A percentile compares a stretch with the other conserved stretches of the same genome.
phyloP scores from a whole-genome alignment of 1,139 yeast genomes.

The Suhomyces taliae region DNA sequence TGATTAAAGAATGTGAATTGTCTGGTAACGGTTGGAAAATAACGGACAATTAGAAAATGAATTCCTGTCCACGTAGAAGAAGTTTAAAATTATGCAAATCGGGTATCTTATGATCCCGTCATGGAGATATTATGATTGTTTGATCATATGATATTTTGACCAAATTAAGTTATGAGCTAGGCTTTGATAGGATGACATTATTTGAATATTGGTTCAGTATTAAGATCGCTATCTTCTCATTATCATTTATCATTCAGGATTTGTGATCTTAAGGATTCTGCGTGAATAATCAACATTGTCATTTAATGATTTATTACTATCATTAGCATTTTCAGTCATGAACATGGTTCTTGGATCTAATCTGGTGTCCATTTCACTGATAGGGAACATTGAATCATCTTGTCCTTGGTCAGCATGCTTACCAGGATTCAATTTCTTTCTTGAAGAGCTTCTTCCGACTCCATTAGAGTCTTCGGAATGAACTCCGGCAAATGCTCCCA shows the following conservation, averaged over 20 bases:
- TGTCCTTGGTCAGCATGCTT: conserved; percentile 12
- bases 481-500: conserved; percentile 19
- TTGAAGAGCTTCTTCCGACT: conserved; percentile 33
- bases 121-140: background rate
- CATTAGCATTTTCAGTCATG: conserved; percentile 45
- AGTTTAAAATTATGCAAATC: background rate
- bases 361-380: conserved; percentile 64
- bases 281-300: conserved; percentile 77
- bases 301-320: conserved; percentile 62
- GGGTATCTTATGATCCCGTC: background rate
- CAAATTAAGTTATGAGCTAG: too few relatives aligned
- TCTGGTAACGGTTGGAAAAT: background rate
- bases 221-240: too few relatives aligned
- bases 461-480: conserved; percentile 9
- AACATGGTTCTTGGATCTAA: conserved; percentile 68
- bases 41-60: background rate
- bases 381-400: conserved; percentile 31
- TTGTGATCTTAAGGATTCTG: conserved; percentile 66
- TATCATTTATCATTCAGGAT: conserved; percentile 39
- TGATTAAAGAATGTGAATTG: background rate
- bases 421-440: conserved; percentile 28
- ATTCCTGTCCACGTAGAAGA: too few relatives aligned
- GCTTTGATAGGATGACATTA: too few relatives aligned
- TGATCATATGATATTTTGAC: background rate
- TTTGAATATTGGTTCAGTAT: too few relatives aligned